Percentiles rank a stretch among this genome's conserved stretches.
phyloP scores from a whole-genome alignment of 2,329 filamentous ascomycete genomes.

The Penicillium sp. region DNA sequence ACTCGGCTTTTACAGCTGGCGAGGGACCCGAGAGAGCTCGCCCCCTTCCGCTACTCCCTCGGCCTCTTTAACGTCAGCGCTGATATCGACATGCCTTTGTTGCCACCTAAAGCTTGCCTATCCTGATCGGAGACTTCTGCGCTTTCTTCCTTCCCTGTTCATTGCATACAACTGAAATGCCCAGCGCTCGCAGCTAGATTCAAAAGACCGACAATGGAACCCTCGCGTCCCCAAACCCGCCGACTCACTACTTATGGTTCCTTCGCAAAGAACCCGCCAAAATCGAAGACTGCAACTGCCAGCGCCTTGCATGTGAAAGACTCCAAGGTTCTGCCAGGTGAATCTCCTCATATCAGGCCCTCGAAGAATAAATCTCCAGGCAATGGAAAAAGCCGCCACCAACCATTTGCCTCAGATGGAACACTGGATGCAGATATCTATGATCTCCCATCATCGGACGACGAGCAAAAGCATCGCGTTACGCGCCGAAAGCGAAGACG shows the following conservation, averaged over 20 bases:
- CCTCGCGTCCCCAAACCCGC: conserved; percentile 21
- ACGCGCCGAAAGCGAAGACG: conserved; percentile 20
- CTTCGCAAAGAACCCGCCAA: conserved; percentile 13
- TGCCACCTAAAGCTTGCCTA: not conserved
- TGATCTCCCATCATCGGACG: conserved; percentile 27
- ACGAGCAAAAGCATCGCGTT: conserved; percentile 16
- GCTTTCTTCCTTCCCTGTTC: not conserved
- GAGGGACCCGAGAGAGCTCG: no score
- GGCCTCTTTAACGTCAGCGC: no score
- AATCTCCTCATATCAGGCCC: no score
- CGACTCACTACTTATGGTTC: conserved; percentile 39
- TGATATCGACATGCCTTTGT: conserved; percentile 1
- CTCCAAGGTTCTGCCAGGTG: no score
- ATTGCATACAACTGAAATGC: conserved; percentile 3
- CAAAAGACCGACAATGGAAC: conserved; percentile 14
- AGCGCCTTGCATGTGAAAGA: not conserved
- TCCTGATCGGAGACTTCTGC: not conserved
- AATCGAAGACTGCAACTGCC: conserved; percentile 2
- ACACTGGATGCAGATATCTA: conserved; percentile 11
- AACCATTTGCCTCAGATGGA: not conserved
- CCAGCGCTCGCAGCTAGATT: not conserved
- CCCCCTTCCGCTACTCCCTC: no score
- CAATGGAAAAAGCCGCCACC: not conserved
- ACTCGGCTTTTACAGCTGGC: no score
- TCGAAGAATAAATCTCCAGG: not conserved